phyloP scores from a whole-genome alignment of 495 filamentous ascomycete species.

The Xylaria longipes region DNA sequence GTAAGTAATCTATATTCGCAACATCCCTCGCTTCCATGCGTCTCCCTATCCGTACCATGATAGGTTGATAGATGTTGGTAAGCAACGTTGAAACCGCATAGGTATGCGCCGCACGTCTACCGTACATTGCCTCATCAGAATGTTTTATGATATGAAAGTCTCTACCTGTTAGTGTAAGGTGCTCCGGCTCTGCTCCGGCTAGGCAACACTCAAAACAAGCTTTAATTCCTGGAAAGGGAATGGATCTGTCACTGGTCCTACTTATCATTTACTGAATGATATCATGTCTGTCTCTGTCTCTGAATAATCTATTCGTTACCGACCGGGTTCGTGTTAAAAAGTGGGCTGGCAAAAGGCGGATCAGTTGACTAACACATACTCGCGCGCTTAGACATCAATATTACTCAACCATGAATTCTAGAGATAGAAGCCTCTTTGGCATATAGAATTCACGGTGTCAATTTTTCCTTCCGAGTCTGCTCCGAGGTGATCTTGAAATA shows the following conservation, averaged over 20 bases:
- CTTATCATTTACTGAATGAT: not conserved
- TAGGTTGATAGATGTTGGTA: not conserved
- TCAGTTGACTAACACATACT: not conserved
- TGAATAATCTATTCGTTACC: not conserved
- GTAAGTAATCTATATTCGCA: not conserved
- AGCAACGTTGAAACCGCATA: not conserved
- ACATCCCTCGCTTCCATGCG: not conserved
- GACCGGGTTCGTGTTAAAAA: not conserved
- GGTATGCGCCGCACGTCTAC: not conserved
- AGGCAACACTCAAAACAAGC: constrained; percentile 5
- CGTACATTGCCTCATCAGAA: not conserved
- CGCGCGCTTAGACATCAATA: not conserved
- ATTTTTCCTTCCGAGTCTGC: not conserved
- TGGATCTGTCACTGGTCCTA: not conserved
- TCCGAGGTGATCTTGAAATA: not conserved
- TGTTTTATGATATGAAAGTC: not conserved
- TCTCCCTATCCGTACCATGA: not conserved
- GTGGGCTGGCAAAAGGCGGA: not conserved
- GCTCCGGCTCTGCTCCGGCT: not conserved
- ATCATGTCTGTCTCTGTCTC: not conserved
- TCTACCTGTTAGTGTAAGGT: not conserved
- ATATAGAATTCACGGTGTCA: too few relatives aligned
- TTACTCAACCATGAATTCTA: not conserved
- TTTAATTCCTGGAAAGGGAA: not conserved
- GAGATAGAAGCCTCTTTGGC: not conserved